phyloP scores from a whole-genome alignment of 257 asterid genomes.

The Solanum sejunctum region DNA sequence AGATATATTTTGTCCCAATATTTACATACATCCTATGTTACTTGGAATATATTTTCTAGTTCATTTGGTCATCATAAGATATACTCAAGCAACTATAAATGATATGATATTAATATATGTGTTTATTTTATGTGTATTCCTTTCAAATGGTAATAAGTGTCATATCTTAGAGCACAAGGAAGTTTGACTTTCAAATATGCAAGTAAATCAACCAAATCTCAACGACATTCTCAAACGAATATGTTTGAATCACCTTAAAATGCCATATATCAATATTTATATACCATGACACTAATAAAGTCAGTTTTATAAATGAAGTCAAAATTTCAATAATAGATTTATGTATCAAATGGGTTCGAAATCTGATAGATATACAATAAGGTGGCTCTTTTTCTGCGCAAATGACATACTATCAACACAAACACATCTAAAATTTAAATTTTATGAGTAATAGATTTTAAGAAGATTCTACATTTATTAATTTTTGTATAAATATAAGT shows the following conservation, averaged over 20 bases:
- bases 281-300: not conserved
- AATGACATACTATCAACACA: not conserved
- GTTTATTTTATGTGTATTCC: not conserved
- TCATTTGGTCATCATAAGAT: not conserved
- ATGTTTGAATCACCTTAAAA: not conserved
- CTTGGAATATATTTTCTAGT: not conserved
- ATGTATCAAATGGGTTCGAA: too few species aligned
- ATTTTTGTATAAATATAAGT: not conserved
- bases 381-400: too few species aligned
- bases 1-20: not conserved
- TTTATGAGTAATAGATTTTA: not conserved
- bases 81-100: not conserved
- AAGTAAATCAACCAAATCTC: not conserved
- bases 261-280: not conserved
- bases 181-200: not conserved
- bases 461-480: not conserved
- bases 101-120: not conserved
- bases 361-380: too few species aligned
- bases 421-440: not conserved
- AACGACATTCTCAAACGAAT: not conserved
- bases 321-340: too few species aligned
- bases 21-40: not conserved
- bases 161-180: not conserved
- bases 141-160: not conserved
- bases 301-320: not conserved